phyloP scores from a whole-genome alignment of 306 rosid genomes.

The Rosa lucieae region DNA sequence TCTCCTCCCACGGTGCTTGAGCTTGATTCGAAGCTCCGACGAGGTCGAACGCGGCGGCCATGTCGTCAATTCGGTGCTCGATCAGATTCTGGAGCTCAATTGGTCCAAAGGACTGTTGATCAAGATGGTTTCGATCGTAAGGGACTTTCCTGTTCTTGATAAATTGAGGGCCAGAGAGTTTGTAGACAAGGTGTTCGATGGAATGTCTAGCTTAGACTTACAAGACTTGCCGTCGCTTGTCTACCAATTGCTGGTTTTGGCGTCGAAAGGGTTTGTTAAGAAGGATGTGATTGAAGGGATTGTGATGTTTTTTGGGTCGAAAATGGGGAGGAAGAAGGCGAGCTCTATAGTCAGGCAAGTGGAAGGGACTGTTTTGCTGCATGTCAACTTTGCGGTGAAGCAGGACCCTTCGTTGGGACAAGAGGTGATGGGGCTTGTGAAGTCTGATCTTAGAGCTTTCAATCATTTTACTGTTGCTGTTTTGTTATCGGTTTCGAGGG shows the following conservation, averaged over 20 bases:
- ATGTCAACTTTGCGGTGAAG: conserved; percentile 44
- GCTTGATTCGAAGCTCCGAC: conserved; percentile 12
- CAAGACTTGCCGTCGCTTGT: conserved; percentile 48
- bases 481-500: conserved; percentile 35
- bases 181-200: conserved; percentile 32
- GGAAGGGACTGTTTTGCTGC: conserved; percentile 46
- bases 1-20: conserved; percentile 33
- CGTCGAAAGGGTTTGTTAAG: conserved; percentile 41
- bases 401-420: conserved; percentile 39
- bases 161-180: conserved; percentile 34
- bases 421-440: conserved; percentile 41
- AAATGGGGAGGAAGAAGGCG: conserved; percentile 25
- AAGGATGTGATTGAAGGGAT: conserved; percentile 41
- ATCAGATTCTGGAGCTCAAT: conserved; percentile 22
- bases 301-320: conserved; percentile 39
- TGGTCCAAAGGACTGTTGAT: conserved; percentile 42
- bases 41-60: conserved; percentile 11
- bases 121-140: conserved; percentile 36
- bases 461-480: conserved; percentile 43
- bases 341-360: conserved; percentile 40
- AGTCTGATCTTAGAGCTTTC: conserved; percentile 34
- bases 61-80: conserved; percentile 11
- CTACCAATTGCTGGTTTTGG: conserved; percentile 41
- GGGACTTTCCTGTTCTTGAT: conserved; percentile 33
- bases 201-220: conserved; percentile 33